Evolutionary conservation across 1,139 yeast species (phyloP).

Genomic region (Insectozyma bohioensis): DNA sequence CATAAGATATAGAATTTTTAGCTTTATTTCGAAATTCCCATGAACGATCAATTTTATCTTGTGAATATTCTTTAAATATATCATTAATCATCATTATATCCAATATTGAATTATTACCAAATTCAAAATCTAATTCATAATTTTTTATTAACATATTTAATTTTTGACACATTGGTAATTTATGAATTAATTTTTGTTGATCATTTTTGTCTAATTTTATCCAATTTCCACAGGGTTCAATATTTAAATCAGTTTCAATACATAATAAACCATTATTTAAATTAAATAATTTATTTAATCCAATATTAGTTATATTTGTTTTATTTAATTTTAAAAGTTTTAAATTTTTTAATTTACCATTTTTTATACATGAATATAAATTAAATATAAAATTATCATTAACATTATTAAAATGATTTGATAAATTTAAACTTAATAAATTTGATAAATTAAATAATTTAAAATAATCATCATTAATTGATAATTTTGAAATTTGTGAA

Average conservation of each 20-base stretch:
- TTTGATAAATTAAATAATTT: slow-evolving; percentile 29
- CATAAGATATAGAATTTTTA: not conserved
- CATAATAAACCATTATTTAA: slow-evolving; percentile 20
- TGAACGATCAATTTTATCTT: slow-evolving; percentile 1
- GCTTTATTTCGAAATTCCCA: slow-evolving; percentile 7
- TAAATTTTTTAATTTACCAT: slow-evolving; percentile 24
- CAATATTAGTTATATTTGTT: slow-evolving; percentile 10
- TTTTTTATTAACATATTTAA: slow-evolving; percentile 15
- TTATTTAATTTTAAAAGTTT: slow-evolving; percentile 23
- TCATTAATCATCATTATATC: slow-evolving; percentile 6
- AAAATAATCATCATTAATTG: slow-evolving; percentile 25
- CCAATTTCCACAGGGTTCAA: slow-evolving; percentile 28
- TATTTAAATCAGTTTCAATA: slow-evolving; percentile 21
- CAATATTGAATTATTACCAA: not conserved
- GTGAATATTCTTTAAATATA: not conserved
- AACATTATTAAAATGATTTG: slow-evolving; percentile 23
- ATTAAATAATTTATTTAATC: slow-evolving; percentile 14
- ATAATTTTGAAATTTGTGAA: slow-evolving; percentile 10
- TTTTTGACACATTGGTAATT: slow-evolving; percentile 30
- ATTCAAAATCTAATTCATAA: not conserved
- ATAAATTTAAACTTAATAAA: slow-evolving; percentile 34
- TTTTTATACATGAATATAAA: slow-evolving; percentile 23
- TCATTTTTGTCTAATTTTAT: slow-evolving; percentile 11
- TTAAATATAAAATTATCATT: slow-evolving; percentile 34
- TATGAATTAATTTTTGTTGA: slow-evolving; percentile 15